Evolutionary conservation across 164 flowering plant species (phyloP).

Genomic region (Malania oleifera): DNA sequence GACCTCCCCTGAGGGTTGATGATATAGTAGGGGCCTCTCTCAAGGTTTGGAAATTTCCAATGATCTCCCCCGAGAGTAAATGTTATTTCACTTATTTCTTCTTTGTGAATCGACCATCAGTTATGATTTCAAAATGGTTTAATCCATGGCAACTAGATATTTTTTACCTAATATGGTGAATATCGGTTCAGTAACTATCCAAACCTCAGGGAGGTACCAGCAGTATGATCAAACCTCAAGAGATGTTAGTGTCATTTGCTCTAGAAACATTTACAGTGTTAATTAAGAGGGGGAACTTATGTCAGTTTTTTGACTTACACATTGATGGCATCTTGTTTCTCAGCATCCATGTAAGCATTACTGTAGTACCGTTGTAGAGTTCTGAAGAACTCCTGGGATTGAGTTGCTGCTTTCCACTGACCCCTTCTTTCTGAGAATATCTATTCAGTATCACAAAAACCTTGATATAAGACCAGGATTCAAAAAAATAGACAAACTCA

Average conservation of each 20-base stretch:
- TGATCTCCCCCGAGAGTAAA: no score
- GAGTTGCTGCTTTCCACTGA: slow-evolving; percentile 89
- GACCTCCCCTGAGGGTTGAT: no score
- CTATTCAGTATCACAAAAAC: slow-evolving; percentile 29
- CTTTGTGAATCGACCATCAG: no score
- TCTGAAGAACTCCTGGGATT: slow-evolving; percentile 82
- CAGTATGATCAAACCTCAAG: not conserved
- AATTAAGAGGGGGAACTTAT: not conserved
- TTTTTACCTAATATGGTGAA: not conserved
- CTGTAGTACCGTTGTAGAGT: slow-evolving; percentile 81
- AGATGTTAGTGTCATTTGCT: not conserved
- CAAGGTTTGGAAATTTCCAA: no score
- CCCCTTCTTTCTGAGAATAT: slow-evolving; percentile 90
- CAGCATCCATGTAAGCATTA: slow-evolving; percentile 91
- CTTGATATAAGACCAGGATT: not conserved
- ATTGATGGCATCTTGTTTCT: slow-evolving; percentile 91
- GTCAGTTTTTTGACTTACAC: slow-evolving; percentile 71
- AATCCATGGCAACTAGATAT: no score
- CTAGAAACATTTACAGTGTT: no score
- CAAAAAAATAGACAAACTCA: no score
- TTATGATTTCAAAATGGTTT: no score
- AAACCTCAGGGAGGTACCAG: not conserved
- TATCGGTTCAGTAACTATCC: not conserved
- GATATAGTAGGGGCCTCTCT: no score
- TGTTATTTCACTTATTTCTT: no score